These are phyloP conservation scores for Fusarium sp. DNA, from an alignment of 2,329 filamentous ascomycete species.

Conservation along the genomic window DNA sequence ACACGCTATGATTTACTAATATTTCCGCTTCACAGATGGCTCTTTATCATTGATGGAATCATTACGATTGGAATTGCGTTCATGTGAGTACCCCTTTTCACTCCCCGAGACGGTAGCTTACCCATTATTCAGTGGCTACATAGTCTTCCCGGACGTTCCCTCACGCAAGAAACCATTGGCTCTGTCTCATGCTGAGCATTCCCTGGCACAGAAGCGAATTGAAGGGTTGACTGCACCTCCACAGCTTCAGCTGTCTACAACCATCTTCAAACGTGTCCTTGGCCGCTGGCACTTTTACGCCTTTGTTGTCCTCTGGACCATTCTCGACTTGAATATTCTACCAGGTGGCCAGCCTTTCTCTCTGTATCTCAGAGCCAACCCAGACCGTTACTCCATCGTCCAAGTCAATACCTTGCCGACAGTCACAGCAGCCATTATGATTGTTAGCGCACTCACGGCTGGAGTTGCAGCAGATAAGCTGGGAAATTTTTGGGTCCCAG, in stretches of 20 bases:
- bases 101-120: background rate
- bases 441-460: conserved; percentile 50
- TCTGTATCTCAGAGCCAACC: conserved; percentile 55
- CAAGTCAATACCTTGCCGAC: conserved; percentile 57
- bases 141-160: conserved; percentile 48
- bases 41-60: conserved; percentile 70
- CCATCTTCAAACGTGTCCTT: conserved; percentile 53
- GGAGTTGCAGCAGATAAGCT: conserved; percentile 50
- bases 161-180: conserved; percentile 48
- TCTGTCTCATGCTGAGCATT: conserved; percentile 45
- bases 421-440: conserved; percentile 52
- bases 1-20: background rate
- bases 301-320: conserved; percentile 52
- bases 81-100: conserved; percentile 32
- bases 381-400: conserved; percentile 52
- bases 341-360: conserved; percentile 52
- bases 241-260: conserved; percentile 46
- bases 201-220: conserved; percentile 48
- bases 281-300: conserved; percentile 55
- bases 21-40: conserved; percentile 48
- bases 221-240: conserved; percentile 45
- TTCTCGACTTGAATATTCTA: conserved; percentile 54
- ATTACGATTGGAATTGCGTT: conserved; percentile 67
- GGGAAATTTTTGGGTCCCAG: conserved; percentile 51
- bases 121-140: conserved; percentile 46